Conservation (phyloP, 352 stramenopile genomes). For the Pythium utonaiense region DNA sequence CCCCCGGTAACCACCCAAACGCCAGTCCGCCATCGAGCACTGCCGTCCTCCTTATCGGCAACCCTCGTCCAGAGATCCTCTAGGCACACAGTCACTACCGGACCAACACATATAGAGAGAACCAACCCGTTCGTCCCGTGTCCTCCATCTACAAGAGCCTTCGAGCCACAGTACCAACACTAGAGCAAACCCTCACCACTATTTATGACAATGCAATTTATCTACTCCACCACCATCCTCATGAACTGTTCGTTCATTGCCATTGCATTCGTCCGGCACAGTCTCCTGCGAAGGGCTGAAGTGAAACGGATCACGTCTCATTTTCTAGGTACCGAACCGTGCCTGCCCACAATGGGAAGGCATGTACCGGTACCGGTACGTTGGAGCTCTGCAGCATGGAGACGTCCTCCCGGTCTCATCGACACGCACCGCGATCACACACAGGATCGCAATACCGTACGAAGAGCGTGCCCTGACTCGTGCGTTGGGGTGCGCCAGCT, state of each 20-base stretch:
- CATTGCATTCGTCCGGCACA: too few species aligned
- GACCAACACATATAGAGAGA: background rate
- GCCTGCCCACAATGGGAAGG: too few species aligned
- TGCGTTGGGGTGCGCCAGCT: too few species aligned
- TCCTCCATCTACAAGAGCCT: conserved; percentile 1
- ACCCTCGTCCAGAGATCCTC: background rate
- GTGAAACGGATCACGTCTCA: background rate
- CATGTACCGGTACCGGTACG: background rate
- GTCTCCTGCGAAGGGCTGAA: too few species aligned
- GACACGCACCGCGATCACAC: background rate
- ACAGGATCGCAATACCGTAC: background rate
- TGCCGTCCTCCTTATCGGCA: conserved; percentile 1
- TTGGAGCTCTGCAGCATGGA: background rate
- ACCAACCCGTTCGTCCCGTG: background rate
- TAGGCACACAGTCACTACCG: background rate
- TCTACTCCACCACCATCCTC: background rate
- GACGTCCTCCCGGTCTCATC: background rate
- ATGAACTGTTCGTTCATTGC: background rate
- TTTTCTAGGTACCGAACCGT: conserved; percentile 2
- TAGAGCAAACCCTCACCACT: background rate
- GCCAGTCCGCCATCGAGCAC: background rate
- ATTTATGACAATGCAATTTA: background rate
- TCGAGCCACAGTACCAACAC: background rate
- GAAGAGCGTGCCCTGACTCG: background rate
- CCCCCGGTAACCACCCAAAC: background rate